Percentiles rank a stretch among this genome's conserved stretches.
Conservation (phyloP, 2,329 filamentous ascomycete genomes). For the Ophiostoma quercus region DNA sequence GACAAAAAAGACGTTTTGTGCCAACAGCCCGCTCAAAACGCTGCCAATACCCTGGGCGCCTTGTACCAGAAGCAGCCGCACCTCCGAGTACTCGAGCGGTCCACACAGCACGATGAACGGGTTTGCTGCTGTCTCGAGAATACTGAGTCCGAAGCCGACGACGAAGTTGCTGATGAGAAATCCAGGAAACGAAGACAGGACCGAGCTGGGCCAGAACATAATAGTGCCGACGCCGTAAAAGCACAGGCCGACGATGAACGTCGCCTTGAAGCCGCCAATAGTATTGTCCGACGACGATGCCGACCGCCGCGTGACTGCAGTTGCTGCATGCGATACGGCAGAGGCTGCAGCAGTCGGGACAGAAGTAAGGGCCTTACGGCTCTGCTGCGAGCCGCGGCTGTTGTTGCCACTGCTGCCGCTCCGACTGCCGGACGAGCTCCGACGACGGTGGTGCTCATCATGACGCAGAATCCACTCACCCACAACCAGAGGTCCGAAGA, state of each 20-base stretch:
- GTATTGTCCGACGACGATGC: slow-evolving; percentile 36
- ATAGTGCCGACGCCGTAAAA: slow-evolving; percentile 74
- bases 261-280: slow-evolving; percentile 67
- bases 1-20: slow-evolving; percentile 68
- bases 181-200: slow-evolving; percentile 68
- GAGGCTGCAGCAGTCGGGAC: slow-evolving; percentile 5
- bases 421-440: slow-evolving; percentile 29
- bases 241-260: slow-evolving; percentile 70
- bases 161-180: slow-evolving; percentile 72
- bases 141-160: slow-evolving; percentile 68
- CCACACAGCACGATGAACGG: slow-evolving; percentile 69
- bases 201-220: slow-evolving; percentile 78
- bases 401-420: not conserved
- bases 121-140: slow-evolving; percentile 77
- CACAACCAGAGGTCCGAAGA: slow-evolving; percentile 63
- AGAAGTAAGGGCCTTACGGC: not conserved
- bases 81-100: slow-evolving; percentile 65
- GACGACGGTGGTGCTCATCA: slow-evolving; percentile 54
- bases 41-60: slow-evolving; percentile 71
- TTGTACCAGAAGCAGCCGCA: slow-evolving; percentile 69
- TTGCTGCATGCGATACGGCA: slow-evolving; percentile 1
- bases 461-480: slow-evolving; percentile 65
- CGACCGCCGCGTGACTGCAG: slow-evolving; percentile 1
- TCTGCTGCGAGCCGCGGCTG: not conserved
- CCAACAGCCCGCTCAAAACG: slow-evolving; percentile 66